These are phyloP conservation scores for Ilyonectria destructans DNA, from an alignment of 2,329 filamentous ascomycete genomes.

Conservation along the genomic window DNA sequence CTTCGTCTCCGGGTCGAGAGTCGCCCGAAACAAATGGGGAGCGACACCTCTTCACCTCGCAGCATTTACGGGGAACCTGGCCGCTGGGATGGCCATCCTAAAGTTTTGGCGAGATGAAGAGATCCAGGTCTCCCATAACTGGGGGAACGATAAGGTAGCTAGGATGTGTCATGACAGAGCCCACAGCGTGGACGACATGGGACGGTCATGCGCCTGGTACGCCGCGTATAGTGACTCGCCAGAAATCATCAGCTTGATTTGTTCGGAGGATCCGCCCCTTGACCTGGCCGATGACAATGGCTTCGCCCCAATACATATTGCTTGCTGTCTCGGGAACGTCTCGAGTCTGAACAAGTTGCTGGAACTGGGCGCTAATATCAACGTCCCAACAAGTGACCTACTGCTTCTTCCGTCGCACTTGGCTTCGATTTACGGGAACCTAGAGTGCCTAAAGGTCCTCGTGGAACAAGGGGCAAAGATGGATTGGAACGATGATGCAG, in stretches of 20 bases:
- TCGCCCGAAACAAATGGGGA: conserved; percentile 5
- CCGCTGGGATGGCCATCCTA: not conserved
- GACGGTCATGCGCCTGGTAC: conserved; percentile 8
- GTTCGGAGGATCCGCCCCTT: not conserved
- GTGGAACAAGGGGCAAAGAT: not conserved
- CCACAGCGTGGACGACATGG: conserved; percentile 4
- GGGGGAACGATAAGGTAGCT: not conserved
- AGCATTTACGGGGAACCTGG: conserved; percentile 2
- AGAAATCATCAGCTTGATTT: not conserved
- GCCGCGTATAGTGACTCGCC: conserved; percentile 7
- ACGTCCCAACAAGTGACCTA: not conserved
- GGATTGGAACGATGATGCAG: not conserved
- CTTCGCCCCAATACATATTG: conserved; percentile 9
- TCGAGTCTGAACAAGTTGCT: not conserved
- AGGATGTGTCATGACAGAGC: not conserved
- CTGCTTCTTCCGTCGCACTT: conserved; percentile 7
- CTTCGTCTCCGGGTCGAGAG: not conserved
- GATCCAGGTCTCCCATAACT: not conserved
- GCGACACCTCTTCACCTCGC: conserved; percentile 16
- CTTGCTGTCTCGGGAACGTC: conserved; percentile 11
- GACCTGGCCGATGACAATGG: conserved; percentile 10
- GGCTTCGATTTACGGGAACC: conserved; percentile 8
- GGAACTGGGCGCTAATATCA: conserved; percentile 1
- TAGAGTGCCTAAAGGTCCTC: conserved; percentile 2
- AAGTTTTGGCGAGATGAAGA: not conserved